These are phyloP conservation scores for Coniochaeta sp. DNA, from an alignment of 2,329 filamentous ascomycete genomes.

Conservation along the genomic window DNA sequence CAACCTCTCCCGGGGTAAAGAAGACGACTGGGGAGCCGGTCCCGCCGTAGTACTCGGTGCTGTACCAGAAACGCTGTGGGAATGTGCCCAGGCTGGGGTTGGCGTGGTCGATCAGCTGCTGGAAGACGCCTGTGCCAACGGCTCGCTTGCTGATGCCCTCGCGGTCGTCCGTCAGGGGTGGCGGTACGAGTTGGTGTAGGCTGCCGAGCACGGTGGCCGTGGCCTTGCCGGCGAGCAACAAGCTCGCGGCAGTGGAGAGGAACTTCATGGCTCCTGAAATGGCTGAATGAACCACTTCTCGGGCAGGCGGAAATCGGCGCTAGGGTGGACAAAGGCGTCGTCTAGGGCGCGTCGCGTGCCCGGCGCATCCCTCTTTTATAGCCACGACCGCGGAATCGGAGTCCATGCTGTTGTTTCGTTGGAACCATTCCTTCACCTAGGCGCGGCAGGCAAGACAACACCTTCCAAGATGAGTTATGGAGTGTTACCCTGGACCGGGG, in stretches of 20 bases:
- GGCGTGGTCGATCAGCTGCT: slow-evolving; percentile 33
- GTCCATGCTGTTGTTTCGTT: neutral
- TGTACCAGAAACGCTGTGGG: slow-evolving; percentile 33
- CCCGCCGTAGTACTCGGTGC: slow-evolving; percentile 31
- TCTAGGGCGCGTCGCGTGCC: neutral
- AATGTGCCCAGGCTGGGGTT: slow-evolving; percentile 33
- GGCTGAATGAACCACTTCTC: neutral
- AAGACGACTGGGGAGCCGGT: slow-evolving; percentile 32
- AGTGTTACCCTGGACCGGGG: no score
- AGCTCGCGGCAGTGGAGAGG: neutral
- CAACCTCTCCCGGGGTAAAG: slow-evolving; percentile 33
- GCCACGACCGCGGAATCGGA: neutral
- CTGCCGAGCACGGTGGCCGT: neutral
- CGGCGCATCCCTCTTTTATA: neutral
- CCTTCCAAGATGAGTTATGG: no score
- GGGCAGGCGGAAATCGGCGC: neutral
- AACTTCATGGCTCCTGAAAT: neutral
- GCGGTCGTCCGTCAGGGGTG: neutral
- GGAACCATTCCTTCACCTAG: no score
- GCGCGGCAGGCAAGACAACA: no score
- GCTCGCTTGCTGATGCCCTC: neutral
- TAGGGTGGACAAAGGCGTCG: neutral
- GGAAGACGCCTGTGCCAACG: slow-evolving; percentile 16
- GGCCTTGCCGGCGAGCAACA: slow-evolving; percentile 2
- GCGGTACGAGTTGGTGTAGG: neutral